Evolutionary conservation across 805 yeast genomes (phyloP), one percentile per base, ranked within the genome.

Genomic region (Saturnispora diversa): DNA sequence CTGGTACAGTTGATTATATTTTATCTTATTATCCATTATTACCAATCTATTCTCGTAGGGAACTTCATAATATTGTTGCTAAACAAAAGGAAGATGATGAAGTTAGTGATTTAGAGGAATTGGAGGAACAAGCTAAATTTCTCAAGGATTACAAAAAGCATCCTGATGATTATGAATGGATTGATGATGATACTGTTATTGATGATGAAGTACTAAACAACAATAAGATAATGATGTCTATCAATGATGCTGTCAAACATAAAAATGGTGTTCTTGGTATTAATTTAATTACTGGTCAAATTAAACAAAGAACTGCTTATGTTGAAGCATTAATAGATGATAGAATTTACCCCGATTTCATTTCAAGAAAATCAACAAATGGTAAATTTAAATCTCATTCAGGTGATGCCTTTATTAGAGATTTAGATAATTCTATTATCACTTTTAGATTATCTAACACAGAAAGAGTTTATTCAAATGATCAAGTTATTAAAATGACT

Each of bases 301-400:
- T 79, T 36, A 68, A 63, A 48, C 60, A 74, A 2, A 76, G 72
- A 17, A 30, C 35, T 36, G 55, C 70, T 4, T 74, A 58, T 48
- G 64, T 82, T 24, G 84, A 80, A 47, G 62, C 75, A 12, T 63
- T 79, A 39, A 67, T 81, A 46, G 94, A 84, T 58, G 88, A 83
- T 51, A 64, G 67, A 29, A 66, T 69, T 1, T 70, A 66, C 37
- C 86, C 92, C 2, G 68, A 75, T 2, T 75, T 73, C 42, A 66
- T 68, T 6, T 63, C 83, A 1, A 57, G 72, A 9, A 71, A 65
- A 50, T 56, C 76, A 2, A 68, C 60, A 23, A 74, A 74, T 24
- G 69, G 70, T 37, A 54, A 46, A 10, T 56, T 82, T 23, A 48
- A 54, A 11, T 52, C 67, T 19, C 73, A 75, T n/a, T 55, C 60